phyloP scores from a whole-genome alignment of 2,329 filamentous ascomycete genomes.

The Monilinia laxa region DNA sequence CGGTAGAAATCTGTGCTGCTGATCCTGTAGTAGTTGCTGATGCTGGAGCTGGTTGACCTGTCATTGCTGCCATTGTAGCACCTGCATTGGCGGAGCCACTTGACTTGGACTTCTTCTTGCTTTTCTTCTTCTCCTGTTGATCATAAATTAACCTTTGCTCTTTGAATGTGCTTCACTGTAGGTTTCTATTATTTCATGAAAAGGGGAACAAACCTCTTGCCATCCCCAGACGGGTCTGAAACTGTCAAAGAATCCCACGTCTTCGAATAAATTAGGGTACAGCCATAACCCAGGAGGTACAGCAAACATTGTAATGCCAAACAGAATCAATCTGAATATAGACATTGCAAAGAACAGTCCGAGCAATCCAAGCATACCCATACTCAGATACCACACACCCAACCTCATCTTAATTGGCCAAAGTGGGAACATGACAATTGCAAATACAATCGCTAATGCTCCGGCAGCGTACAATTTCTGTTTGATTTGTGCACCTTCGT shows the following conservation, averaged over 20 bases:
- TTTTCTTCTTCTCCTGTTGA: conserved; percentile 41
- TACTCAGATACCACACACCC: conserved; percentile 96
- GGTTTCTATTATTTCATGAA: neutral
- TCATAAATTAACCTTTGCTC: conserved; percentile 18
- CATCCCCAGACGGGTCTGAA: conserved; percentile 97
- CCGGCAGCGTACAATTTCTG: conserved; percentile 87
- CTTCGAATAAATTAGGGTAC: conserved; percentile 96
- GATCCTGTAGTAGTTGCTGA: conserved; percentile 41
- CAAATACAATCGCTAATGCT: conserved; percentile 79
- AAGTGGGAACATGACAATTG: conserved; percentile 89
- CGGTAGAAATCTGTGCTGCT: conserved; percentile 42
- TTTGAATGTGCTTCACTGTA: neutral
- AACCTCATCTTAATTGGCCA: conserved; percentile 91
- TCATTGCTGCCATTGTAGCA: conserved; percentile 37
- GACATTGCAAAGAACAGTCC: conserved; percentile 97
- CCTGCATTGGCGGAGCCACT: conserved; percentile 38
- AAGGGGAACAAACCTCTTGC: conserved; percentile 72
- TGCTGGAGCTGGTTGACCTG: conserved; percentile 40
- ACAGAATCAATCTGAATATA: conserved; percentile 87
- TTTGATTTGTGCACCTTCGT: conserved; percentile 91
- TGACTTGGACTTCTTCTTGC: conserved; percentile 41
- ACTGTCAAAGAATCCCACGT: conserved; percentile 96
- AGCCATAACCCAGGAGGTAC: conserved; percentile 91
- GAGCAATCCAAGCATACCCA: conserved; percentile 85
- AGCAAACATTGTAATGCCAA: conserved; percentile 86